A percentile compares a stretch with the other conserved stretches of the same genome.
phyloP scores from a whole-genome alignment of 257 asterid species.

The Nicotiana tomentosiformis region DNA sequence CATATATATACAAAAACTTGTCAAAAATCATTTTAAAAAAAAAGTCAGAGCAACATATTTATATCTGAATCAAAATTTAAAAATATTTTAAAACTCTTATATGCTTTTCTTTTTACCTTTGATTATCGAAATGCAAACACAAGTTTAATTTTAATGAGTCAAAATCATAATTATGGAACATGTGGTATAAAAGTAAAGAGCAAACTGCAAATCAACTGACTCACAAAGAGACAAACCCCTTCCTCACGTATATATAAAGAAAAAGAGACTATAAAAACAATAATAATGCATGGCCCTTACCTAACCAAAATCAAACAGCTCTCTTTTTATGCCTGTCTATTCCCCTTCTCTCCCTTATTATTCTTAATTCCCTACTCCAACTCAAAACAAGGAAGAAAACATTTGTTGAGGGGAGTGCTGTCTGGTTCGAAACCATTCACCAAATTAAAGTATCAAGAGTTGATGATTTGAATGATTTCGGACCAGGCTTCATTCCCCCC shows the following conservation, averaged over 20 bases:
- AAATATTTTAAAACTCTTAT: not conserved
- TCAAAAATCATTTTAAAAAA: not conserved
- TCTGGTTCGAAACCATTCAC: slow-evolving; percentile 43
- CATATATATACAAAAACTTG: not conserved
- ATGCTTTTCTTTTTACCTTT: not conserved
- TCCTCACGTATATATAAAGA: not conserved
- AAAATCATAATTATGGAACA: slow-evolving; percentile 11
- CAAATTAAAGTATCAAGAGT: not conserved
- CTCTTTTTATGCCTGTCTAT: not conserved
- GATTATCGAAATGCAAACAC: not conserved
- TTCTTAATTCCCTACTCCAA: not conserved
- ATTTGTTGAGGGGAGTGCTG: slow-evolving; percentile 43
- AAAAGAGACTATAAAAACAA: not conserved
- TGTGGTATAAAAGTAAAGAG: not conserved
- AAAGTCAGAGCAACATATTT: not conserved
- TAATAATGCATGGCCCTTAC: slow-evolving; percentile 26
- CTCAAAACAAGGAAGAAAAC: not conserved
- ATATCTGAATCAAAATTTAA: not conserved
- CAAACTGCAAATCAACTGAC: slow-evolving; percentile 12
- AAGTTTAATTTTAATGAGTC: slow-evolving; percentile 10
- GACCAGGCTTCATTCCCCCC: slow-evolving; percentile 90
- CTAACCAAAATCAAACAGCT: slow-evolving; percentile 17
- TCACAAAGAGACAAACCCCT: slow-evolving; percentile 3
- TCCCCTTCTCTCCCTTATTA: not conserved
- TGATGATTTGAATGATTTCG: slow-evolving; percentile 46